Conservation (phyloP, 768 basidiomycete genomes). For the Leccinellum rugosiceps region DNA sequence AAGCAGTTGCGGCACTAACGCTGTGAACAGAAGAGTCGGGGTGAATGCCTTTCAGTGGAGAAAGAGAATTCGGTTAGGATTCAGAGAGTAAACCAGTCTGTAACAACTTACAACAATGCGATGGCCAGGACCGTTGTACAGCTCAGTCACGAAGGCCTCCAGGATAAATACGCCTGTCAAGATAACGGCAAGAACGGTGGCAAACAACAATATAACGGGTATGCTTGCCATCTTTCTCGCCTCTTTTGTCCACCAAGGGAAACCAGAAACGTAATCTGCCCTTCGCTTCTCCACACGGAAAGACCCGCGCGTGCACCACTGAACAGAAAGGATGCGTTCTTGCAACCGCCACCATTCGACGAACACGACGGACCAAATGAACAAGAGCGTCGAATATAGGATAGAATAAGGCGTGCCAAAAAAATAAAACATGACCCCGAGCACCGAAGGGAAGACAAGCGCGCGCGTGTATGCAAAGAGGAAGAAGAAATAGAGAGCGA, state of each 20-base stretch:
- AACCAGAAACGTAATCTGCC: conserved; percentile 51
- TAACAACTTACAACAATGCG: conserved; percentile 61
- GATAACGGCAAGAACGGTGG: conserved; percentile 61
- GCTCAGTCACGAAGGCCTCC: conserved; percentile 84
- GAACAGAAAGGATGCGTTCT: conserved; percentile 78
- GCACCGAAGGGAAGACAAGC: conserved; percentile 68
- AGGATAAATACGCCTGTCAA: conserved; percentile 82
- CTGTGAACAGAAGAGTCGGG: conserved; percentile 81
- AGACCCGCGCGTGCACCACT: conserved; percentile 77
- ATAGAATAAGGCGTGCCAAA: conserved; percentile 72
- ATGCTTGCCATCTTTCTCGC: conserved; percentile 62
- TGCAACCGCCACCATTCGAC: conserved; percentile 91
- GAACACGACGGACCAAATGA: conserved; percentile 82
- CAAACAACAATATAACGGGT: conserved; percentile 74
- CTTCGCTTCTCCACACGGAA: conserved; percentile 74
- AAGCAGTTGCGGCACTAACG: conserved; percentile 77
- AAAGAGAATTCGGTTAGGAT: neutral
- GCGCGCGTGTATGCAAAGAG: conserved; percentile 79
- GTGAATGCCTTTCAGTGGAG: conserved; percentile 55
- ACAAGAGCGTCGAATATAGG: conserved; percentile 68
- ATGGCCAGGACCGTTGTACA: conserved; percentile 87
- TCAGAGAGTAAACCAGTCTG: too few relatives aligned
- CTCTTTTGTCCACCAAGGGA: conserved; percentile 75
- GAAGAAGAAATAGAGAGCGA: conserved; percentile 90
- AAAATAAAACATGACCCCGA: conserved; percentile 70